Base-by-base conservation (phyloP, 495 filamentous ascomycete species). In the Lophiotrema nucula region DNA sequence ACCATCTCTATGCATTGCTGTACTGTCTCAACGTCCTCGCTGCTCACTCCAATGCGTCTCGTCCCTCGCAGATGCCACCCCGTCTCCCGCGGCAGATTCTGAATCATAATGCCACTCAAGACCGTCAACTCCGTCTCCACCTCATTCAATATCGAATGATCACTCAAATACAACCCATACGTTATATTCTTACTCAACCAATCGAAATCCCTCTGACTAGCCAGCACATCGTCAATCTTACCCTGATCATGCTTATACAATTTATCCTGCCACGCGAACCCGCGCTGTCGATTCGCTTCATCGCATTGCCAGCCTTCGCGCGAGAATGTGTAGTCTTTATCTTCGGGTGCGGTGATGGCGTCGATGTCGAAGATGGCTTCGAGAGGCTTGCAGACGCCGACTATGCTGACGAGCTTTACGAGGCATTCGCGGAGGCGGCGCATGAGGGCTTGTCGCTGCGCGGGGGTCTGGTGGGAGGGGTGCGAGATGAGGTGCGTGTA, bases 311-410 rank as follows among this genome's bases (percentile, higher is more conserved):
- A 73, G 6, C 62, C 57, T 43, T 73, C 66, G 43, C 70, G 44
- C 25, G 70, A 70, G 47, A 67, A 71, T 6, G 69, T 68, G 45
- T 71, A 73, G 37, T 73, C 70, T 47, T 69, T 71, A 39, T 73
- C 70, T 31, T 70, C 69, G 10, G 62, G 59, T 31, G 53, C 19
- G 25, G 65, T 62, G 19, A 69, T 47, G 2, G 62, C 60, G 15
- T 56, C 65, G 25, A 73, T 69, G 21, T 56, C 63, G 41, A 70
- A 67, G 11, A 73, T 61, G 4, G 69, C 68, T 21, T 70, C 67
- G 2, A 73, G 46, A n/a, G 64, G 62, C 48, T 59, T 64, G n/a
- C 58, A 64, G 11, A 73, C 66, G 3, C 70, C 70, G 11, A 60
- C 51, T 23, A 73, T 56, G 3, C 50, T 54, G 13, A 68, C 62